Percentiles rank a stretch among this genome's conserved stretches.
These are phyloP conservation scores for Auriscalpium vulgare DNA, from an alignment of 768 basidiomycete species.

Conservation along the genomic window DNA sequence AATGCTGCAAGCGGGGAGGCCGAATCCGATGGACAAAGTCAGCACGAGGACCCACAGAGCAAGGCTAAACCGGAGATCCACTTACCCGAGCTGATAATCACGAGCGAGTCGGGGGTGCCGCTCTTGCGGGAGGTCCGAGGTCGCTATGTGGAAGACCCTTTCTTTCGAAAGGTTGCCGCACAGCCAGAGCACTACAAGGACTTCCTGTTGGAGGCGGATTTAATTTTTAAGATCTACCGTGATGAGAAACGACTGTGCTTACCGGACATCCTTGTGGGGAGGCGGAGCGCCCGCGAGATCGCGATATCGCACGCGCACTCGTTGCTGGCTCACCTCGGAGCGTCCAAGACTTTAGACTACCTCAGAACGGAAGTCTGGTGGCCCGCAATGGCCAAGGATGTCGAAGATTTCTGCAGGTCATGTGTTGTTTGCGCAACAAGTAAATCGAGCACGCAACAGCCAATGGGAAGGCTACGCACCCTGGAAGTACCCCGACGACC, in stretches of 20 bases:
- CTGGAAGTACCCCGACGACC: conserved; percentile 1
- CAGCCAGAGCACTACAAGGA: conserved; percentile 1
- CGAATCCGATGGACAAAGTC: too few relatives aligned
- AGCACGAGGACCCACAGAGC: too few relatives aligned
- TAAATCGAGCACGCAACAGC: conserved; percentile 13
- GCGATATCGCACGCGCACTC: conserved; percentile 17
- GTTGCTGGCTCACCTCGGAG: conserved; percentile 16
- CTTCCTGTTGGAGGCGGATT: neutral
- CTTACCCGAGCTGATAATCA: too few relatives aligned
- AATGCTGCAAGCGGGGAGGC: too few relatives aligned
- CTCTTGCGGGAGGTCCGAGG: too few relatives aligned
- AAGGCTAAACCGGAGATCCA: too few relatives aligned
- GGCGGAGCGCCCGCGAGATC: conserved; percentile 7
- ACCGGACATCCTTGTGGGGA: neutral
- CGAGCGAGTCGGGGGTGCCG: too few relatives aligned
- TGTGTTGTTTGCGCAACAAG: neutral
- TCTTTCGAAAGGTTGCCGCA: neutral
- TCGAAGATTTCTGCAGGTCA: conserved; percentile 12
- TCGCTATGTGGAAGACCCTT: too few relatives aligned
- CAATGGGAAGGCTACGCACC: neutral
- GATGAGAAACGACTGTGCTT: neutral
- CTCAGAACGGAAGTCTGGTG: conserved; percentile 16
- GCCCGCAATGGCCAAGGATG: conserved; percentile 7
- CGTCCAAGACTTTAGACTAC: conserved; percentile 14
- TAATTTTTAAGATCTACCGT: neutral